phyloP scores from a whole-genome alignment of 257 asterid species.

The Nicotiana attenuata region DNA sequence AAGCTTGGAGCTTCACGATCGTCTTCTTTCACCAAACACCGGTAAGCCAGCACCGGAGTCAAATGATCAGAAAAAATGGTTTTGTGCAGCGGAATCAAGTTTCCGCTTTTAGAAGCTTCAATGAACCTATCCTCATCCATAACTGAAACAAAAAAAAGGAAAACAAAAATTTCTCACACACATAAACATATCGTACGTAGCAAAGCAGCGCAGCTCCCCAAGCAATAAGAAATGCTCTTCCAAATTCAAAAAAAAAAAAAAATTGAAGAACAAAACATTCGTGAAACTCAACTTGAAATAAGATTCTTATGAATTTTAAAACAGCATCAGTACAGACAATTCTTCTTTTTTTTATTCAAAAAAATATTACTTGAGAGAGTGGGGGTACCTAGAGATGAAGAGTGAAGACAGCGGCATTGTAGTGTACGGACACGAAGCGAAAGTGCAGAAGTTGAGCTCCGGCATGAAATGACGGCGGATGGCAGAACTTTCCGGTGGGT shows the following conservation, averaged over 20 bases:
- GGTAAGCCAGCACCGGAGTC: slow-evolving; percentile 91
- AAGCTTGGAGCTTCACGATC: slow-evolving; percentile 93
- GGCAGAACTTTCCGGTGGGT: slow-evolving; percentile 22
- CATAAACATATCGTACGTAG: neutral
- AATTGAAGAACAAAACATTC: neutral
- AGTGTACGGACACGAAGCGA: slow-evolving; percentile 23
- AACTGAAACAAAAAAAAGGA: slow-evolving; percentile 25
- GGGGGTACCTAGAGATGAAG: slow-evolving; percentile 35
- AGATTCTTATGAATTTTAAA: no score
- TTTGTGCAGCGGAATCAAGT: slow-evolving; percentile 59
- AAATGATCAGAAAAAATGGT: slow-evolving; percentile 87
- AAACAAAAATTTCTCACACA: neutral
- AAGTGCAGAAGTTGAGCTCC: slow-evolving; percentile 16
- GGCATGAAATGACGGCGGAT: slow-evolving; percentile 14
- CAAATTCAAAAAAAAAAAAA: no score
- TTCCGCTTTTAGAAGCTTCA: slow-evolving; percentile 60
- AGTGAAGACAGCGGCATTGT: slow-evolving; percentile 35
- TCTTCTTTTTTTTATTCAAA: neutral
- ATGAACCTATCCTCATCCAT: slow-evolving; percentile 52
- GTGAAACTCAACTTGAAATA: neutral
- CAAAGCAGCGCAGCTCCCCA: neutral
- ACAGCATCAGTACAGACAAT: neutral
- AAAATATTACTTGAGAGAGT: neutral
- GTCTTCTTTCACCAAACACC: slow-evolving; percentile 87
- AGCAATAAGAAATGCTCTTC: neutral